Conservation (phyloP, 805 yeast species). For the Yamadazyma kitorensis region DNA sequence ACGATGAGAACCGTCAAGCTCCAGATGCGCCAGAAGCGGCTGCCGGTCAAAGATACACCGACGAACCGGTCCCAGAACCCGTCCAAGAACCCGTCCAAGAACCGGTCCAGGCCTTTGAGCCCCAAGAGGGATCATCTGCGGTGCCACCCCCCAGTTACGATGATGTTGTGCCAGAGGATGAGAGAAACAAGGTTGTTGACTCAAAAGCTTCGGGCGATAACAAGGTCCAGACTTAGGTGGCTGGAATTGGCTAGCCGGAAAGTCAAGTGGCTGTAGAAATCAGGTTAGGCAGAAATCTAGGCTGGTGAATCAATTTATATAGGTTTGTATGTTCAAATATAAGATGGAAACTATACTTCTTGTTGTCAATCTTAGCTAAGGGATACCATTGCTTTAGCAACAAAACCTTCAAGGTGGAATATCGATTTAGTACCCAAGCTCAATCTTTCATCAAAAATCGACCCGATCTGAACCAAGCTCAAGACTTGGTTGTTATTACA, state of each 20-base stretch:
- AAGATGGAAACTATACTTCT: too few species aligned
- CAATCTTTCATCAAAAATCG: constrained; percentile 80
- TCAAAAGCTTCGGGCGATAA: constrained; percentile 19
- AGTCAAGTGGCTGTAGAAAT: too few species aligned
- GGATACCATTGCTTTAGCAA: constrained; percentile 85
- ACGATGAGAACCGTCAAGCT: constrained; percentile 15
- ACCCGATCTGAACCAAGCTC: constrained; percentile 56
- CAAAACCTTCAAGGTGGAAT: constrained; percentile 92
- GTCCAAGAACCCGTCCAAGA: neutral
- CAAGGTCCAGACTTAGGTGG: constrained; percentile 23
- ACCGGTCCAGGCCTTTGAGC: neutral
- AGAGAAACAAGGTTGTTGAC: constrained; percentile 4
- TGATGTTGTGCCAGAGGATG: constrained; percentile 6
- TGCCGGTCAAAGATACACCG: constrained; percentile 7
- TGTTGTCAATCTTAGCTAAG: too few species aligned
- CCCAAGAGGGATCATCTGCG: constrained; percentile 5
- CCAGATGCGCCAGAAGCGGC: neutral
- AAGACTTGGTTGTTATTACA: constrained; percentile 26
- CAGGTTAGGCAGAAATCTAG: too few species aligned
- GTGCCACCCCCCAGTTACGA: constrained; percentile 12
- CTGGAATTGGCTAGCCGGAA: too few species aligned
- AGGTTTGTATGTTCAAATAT: too few species aligned
- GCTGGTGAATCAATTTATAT: too few species aligned
- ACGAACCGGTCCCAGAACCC: constrained; percentile 4
- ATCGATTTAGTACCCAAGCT: constrained; percentile 85